Percentiles rank a stretch among this genome's conserved stretches.
Conservation (phyloP, 768 basidiomycete genomes). For the Leccinum aurantiacum region DNA sequence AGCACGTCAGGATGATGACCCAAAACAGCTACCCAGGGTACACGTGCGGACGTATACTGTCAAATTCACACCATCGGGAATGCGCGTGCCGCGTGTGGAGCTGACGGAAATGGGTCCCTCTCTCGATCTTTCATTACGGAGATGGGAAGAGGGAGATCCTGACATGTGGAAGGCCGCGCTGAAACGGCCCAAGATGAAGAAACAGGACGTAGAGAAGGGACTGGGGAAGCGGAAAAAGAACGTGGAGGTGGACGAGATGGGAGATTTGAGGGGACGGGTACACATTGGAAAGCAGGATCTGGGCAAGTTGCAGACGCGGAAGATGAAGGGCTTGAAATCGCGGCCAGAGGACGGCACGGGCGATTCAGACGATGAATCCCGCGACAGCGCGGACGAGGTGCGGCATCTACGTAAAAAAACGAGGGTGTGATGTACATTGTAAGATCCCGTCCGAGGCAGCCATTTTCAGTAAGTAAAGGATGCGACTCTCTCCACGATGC, state of each 20-base stretch:
- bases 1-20: constrained; percentile 41
- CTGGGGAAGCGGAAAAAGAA: constrained; percentile 95
- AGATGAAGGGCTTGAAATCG: constrained; percentile 91
- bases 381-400: constrained; percentile 24
- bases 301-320: constrained; percentile 80
- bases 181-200: constrained; percentile 84
- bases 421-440: constrained; percentile 9
- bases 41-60: constrained; percentile 88
- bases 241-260: constrained; percentile 96
- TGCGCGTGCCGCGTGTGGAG: constrained; percentile 77
- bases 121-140: constrained; percentile 77
- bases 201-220: constrained; percentile 82
- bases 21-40: constrained; percentile 65
- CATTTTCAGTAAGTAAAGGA: too few species aligned
- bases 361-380: not conserved
- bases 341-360: constrained; percentile 16
- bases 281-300: constrained; percentile 92
- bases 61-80: constrained; percentile 71
- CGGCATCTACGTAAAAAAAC: constrained; percentile 15
- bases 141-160: constrained; percentile 71
- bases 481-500: not conserved
- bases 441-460: not conserved
- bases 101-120: constrained; percentile 90
- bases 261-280: constrained; percentile 86
- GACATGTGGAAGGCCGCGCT: constrained; percentile 81